Base-by-base conservation (phyloP, 2,329 filamentous ascomycete species). In the Exophiala alcalophila region DNA sequence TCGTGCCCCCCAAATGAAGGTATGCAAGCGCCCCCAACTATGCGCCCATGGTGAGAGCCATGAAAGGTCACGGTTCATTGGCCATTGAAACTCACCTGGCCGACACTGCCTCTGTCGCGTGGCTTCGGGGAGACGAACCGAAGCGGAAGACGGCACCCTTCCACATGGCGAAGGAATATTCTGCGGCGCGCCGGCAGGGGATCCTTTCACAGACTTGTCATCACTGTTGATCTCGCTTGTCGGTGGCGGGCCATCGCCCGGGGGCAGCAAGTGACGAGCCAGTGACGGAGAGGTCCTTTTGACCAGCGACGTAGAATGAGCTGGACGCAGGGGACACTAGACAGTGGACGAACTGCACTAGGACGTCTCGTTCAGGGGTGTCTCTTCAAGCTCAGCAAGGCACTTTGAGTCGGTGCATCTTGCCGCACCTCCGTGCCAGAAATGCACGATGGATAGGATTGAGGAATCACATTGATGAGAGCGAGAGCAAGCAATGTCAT, bases 71-170 rank as follows among this genome's bases (percentile, higher is more conserved):
- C 32, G 16, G 39, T 7, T 18, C 20, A 23, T 18, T 5, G 21
- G 5, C 26, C n/a, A 18, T 5, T 16, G 30, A 32, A 10, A 20
- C 18, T 32, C 37, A n/a, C 20, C 37, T 30, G 21, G 23, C 12
- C 27, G 16, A 25, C 8, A 23, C 32, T n/a, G n/a, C 18, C 30
- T 15, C 37, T 45, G 24, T 27, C 36, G 30, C 42, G 35, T 40
- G 35, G 36, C 25, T 25, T 40, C 42, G 36, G 42, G 18, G 33
- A n/a, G 34, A 31, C 12, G 26, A 33, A 26, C 21, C 27, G 24
- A 42, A 19, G 26, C 28, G 41, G 41, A 38, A 21, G 19, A 44
- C n/a, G 24, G 25, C 25, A 28, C 38, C 25, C 23, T 32, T 32
- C 40, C 11, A 24, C 16, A 29, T 18, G 39, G 14, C 24, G 14